Evolutionary conservation across 2,329 filamentous ascomycete species (phyloP), one percentile per base, ranked within the genome.

Genomic region (Fusarium austroafricanum): DNA sequence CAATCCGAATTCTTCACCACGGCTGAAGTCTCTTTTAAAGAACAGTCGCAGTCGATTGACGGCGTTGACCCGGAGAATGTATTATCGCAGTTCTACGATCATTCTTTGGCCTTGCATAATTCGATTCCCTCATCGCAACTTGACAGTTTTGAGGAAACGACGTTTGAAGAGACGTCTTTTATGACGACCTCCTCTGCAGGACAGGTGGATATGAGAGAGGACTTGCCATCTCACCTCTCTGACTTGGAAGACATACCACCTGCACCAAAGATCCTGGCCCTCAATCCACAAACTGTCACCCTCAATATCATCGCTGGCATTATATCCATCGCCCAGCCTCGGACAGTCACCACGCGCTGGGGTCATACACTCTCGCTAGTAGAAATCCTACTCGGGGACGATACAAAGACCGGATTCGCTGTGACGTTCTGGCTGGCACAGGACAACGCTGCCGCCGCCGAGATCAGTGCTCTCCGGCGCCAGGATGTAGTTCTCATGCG

Each of bases 341-440:
- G 92, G 23, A 84, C 84, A 3, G 87, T 97, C 20, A 86, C 83
- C 29, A 92, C 94, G 0, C 84, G 87, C 38, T 90, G 86, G 80
- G 87, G 90, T 26, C 79, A 80, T 12, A 82, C 83, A 9, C 83
- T 90, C 51, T 86, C 91, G 8, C 83, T 97, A 5, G 81, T 95
- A 39, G 93, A 97, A 77, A 78, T 96, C 3, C 82, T 94, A 2
- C 88, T 97, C 2, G 94, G 92, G 7, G 95, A 98, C 76, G 92
- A 97, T 51, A 97, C 94, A 0, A 87, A 85, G 67, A 87, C 92
- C 0, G 92, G 91, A 4, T 97, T 97, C 79, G 88, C 85, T 28
- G 83, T 97, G 55, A 94, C 91, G 4, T 93, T 97, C 76, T 98
- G 95, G 95, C 81, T 97, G 3, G 79, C 84, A 6, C 68, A 67